Evolutionary conservation across 768 basidiomycete species (phyloP).

Genomic region (Hortiboletus flavorubellus): DNA sequence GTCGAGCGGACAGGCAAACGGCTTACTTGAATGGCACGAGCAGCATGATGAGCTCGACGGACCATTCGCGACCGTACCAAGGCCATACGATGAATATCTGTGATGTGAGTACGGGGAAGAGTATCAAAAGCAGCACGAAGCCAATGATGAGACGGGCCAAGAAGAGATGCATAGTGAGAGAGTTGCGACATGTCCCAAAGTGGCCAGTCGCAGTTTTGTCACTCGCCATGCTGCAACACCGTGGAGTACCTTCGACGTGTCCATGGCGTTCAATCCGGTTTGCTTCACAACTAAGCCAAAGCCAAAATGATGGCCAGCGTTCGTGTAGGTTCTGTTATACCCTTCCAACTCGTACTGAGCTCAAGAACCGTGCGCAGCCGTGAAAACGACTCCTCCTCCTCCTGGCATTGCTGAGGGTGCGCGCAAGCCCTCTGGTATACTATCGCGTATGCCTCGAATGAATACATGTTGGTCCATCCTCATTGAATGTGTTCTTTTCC

Average conservation of each 20-base stretch:
- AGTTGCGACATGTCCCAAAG: conserved; percentile 8
- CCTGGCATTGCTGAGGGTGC: not conserved
- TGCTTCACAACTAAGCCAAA: conserved; percentile 6
- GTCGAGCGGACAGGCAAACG: not conserved
- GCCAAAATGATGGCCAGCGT: not conserved
- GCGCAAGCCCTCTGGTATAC: conserved; percentile 2
- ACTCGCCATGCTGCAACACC: conserved; percentile 17
- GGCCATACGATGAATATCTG: conserved; percentile 92
- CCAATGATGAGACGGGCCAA: conserved; percentile 63
- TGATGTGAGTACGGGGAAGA: conserved; percentile 84
- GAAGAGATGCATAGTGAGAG: conserved; percentile 39
- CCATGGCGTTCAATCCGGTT: conserved; percentile 8
- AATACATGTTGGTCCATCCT: not conserved
- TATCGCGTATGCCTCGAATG: conserved; percentile 23
- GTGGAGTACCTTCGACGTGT: conserved; percentile 3
- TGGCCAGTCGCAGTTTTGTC: not conserved
- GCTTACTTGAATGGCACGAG: conserved; percentile 89
- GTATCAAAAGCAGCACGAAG: conserved; percentile 68
- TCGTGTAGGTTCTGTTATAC: not conserved
- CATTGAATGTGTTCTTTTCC: not conserved
- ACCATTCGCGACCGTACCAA: conserved; percentile 79
- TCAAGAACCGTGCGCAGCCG: not conserved
- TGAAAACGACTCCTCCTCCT: not conserved
- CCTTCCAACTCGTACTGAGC: conserved; percentile 3
- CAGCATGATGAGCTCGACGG: conserved; percentile 71